These are phyloP conservation scores for Fusarium subtropicale DNA, from an alignment of 2,329 filamentous ascomycete species.

Conservation along the genomic window DNA sequence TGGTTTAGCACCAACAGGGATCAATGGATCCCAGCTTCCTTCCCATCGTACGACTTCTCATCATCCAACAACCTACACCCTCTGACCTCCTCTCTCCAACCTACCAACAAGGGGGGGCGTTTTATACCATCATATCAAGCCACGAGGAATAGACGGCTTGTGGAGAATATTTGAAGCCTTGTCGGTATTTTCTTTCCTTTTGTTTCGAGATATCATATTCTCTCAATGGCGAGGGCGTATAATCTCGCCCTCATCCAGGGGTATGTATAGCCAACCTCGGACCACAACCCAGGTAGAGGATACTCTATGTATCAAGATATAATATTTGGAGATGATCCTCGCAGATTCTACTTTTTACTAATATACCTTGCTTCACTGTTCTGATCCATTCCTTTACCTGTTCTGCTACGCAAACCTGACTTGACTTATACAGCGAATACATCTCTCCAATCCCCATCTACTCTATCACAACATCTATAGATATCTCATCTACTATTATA, in stretches of 20 bases:
- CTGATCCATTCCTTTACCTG: conserved; percentile 10
- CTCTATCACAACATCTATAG: not conserved
- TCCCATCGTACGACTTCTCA: conserved; percentile 6
- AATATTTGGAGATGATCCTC: conserved; percentile 39
- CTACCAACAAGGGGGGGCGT: not conserved
- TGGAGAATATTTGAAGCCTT: conserved; percentile 37
- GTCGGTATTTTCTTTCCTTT: conserved; percentile 26
- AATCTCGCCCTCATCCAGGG: conserved; percentile 18
- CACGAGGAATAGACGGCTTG: conserved; percentile 47
- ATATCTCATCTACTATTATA: conserved; percentile 3
- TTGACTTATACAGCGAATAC: not conserved
- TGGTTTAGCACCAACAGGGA: not conserved
- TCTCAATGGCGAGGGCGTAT: conserved; percentile 26
- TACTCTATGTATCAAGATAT: conserved; percentile 35
- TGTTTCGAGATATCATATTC: conserved; percentile 5
- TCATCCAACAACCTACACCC: conserved; percentile 12
- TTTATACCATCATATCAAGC: conserved; percentile 11
- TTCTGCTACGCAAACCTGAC: not conserved
- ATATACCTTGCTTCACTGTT: conserved; percentile 15
- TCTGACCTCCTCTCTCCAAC: not conserved
- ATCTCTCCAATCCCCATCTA: not conserved
- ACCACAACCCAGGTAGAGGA: not conserved
- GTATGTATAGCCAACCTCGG: conserved; percentile 3
- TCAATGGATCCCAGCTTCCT: not conserved
- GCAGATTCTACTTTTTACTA: not conserved